phyloP scores from a whole-genome alignment of 2,329 filamentous ascomycete species.

The Colletotrichum somersetense region DNA sequence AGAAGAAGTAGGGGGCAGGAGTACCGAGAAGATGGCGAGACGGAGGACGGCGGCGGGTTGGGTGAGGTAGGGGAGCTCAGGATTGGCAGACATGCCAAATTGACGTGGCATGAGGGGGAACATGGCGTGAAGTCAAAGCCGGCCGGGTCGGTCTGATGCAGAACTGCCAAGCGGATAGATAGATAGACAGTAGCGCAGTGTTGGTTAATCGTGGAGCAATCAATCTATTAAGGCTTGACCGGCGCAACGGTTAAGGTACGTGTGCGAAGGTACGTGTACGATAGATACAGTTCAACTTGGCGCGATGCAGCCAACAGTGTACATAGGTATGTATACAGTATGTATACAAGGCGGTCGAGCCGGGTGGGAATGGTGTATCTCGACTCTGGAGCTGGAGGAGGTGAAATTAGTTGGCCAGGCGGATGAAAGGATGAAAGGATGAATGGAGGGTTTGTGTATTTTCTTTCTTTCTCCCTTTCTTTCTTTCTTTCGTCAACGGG shows the following conservation, averaged over 20 bases:
- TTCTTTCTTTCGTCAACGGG: slow-evolving; percentile 4
- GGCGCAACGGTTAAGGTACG: slow-evolving; percentile 9
- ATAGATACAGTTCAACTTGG: too few species aligned
- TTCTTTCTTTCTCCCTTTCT: background rate
- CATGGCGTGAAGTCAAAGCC: background rate
- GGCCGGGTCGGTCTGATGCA: too few species aligned
- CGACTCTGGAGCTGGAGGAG: slow-evolving; percentile 13
- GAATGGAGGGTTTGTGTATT: background rate
- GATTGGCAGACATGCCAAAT: too few species aligned
- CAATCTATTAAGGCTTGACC: slow-evolving; percentile 26
- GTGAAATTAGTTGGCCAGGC: background rate
- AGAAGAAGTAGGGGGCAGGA: too few species aligned
- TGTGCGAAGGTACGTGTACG: too few species aligned
- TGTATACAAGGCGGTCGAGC: too few species aligned
- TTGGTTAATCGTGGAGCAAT: slow-evolving; percentile 15
- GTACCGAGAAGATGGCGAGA: too few species aligned
- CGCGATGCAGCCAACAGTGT: background rate
- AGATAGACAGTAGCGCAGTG: too few species aligned
- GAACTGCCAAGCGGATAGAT: too few species aligned
- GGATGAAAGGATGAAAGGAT: background rate
- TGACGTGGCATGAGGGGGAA: background rate
- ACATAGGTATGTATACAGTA: too few species aligned
- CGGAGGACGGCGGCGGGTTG: too few species aligned
- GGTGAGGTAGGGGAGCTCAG: too few species aligned
- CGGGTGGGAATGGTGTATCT: background rate